Percentiles rank a stretch among this genome's conserved stretches.
phyloP scores from a whole-genome alignment of 163 green algal genomes.

The Chloroidium sp. region DNA sequence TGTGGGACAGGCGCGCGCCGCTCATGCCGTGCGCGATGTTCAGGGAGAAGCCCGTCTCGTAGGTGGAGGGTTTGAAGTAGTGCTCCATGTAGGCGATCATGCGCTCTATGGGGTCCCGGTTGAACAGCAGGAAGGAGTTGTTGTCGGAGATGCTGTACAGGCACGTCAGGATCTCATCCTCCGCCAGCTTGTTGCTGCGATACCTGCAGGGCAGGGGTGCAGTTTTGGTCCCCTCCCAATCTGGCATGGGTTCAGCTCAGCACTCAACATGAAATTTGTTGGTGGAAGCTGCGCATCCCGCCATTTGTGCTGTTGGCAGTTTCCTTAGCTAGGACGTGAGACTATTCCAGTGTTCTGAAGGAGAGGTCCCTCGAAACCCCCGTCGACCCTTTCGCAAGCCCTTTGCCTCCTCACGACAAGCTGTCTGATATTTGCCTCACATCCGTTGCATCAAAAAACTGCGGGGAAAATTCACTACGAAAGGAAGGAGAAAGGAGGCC shows the following conservation, averaged over 20 bases:
- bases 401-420: neutral
- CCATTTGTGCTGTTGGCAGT: no score
- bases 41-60: constrained; percentile 44
- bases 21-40: constrained; percentile 49
- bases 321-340: no score
- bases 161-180: constrained; percentile 73
- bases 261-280: no score
- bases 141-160: constrained; percentile 91
- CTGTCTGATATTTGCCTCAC: neutral
- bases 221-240: neutral
- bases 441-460: no score
- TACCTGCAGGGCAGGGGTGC: constrained; percentile 3
- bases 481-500: constrained; percentile 1
- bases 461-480: neutral
- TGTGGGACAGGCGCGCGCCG: constrained; percentile 86
- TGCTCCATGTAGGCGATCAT: constrained; percentile 66
- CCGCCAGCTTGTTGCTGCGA: constrained; percentile 14
- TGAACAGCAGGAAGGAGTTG: constrained; percentile 90
- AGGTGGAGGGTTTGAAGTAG: constrained; percentile 45
- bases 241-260: neutral
- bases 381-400: no score
- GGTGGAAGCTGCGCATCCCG: no score
- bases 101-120: constrained; percentile 85
- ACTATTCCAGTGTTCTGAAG: neutral
- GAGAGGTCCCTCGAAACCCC: neutral